Base-by-base conservation (phyloP, 352 stramenopile genomes). In the Phytophthora citricola region DNA sequence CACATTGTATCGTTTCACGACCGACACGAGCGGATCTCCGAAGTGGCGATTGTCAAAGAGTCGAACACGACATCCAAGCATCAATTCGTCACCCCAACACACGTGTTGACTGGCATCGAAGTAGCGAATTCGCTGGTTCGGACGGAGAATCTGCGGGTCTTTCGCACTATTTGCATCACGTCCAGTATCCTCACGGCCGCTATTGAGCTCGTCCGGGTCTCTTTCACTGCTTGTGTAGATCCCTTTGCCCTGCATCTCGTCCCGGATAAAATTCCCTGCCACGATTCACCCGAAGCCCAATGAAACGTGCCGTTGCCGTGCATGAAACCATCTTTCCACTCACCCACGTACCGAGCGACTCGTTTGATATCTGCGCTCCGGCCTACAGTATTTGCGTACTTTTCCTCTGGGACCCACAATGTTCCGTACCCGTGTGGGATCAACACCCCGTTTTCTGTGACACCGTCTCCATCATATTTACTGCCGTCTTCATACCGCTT, bases 381-480 rank as follows among this genome's bases (percentile, higher is more conserved):
- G 36, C 47, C 66, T 17, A 60, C 54, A 29, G 31, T 69, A 48
- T 26, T 52, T 10, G 48, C 17, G n/a, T 73, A 68, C 20, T 52
- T 59, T 38, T 73, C 65, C 47, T 84, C 75, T 4, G 79, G 79
- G 26, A 89, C 75, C 69, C 77, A 87, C 5, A 92, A 51, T 20
- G 79, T 92, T 1, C 83, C 83, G 34, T 85, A 63, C 1, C 83
- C 83, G 26, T 90, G 79, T 1, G 83, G 81, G 20, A 89, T 61
- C 10, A 78, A 8, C 26, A 90, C 81, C 14, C 61, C 63, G 46
- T 80, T 65, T 6, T 71, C 53, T 10, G 60, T 63, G 46, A 85
- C 48, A 34, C 80, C 81, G 58, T 89, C 81, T 6, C 83, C 83
- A 20, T 90, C 81, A 52, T 90, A 92, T 66, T 92, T 92, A 54